Conservation (phyloP, 306 rosid genomes). For the Cucumis melo region DNA sequence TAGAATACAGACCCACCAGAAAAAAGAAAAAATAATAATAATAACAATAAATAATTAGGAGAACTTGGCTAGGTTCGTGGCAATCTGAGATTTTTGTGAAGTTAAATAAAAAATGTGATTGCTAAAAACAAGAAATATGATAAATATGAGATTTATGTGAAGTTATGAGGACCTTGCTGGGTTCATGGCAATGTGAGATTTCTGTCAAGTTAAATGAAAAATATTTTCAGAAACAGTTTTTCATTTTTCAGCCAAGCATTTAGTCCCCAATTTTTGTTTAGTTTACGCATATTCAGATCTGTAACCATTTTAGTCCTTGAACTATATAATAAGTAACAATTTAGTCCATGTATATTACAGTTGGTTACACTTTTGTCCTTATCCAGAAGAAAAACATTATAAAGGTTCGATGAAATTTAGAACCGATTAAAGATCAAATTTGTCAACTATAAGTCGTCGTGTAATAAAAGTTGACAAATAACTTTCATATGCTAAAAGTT, state of each 20-base stretch:
- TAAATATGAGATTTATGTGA: not conserved
- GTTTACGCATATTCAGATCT: too few relatives aligned
- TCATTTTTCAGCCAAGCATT: not conserved
- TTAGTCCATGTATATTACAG: not conserved
- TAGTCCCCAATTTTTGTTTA: too few relatives aligned
- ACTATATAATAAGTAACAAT: not conserved
- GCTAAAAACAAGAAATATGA: too few relatives aligned
- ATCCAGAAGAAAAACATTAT: too few relatives aligned
- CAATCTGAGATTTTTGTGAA: not conserved
- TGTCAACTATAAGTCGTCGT: not conserved
- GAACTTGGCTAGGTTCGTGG: not conserved
- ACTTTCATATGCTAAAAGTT: not conserved
- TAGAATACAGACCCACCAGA: conserved; percentile 3
- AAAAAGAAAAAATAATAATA: not conserved
- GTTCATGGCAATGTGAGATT: not conserved
- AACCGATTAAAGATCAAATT: not conserved
- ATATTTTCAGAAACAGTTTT: not conserved
- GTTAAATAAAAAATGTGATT: not conserved
- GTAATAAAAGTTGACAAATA: not conserved
- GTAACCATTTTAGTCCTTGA: too few relatives aligned
- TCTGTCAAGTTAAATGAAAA: not conserved
- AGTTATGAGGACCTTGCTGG: not conserved
- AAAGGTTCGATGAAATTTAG: not conserved
- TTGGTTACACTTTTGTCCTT: not conserved
- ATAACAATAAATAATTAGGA: not conserved